Evolutionary conservation across 2,329 filamentous ascomycete species (phyloP).

Genomic region (Aspergillus niger): DNA sequence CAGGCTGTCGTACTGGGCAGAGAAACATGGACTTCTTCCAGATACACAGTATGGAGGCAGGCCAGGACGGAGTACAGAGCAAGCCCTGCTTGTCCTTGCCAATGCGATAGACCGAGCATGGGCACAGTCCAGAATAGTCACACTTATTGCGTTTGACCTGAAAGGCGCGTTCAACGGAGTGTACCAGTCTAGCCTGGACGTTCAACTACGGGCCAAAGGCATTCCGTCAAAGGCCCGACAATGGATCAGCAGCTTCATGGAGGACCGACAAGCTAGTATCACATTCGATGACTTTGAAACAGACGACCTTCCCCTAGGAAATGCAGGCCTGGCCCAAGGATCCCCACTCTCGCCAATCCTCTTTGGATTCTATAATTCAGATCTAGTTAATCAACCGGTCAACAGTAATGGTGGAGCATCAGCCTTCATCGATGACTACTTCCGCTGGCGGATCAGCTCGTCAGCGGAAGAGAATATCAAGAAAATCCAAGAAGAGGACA

Average conservation of each 20-base stretch:
- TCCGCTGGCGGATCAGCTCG: constrained; percentile 21
- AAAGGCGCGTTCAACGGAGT: constrained; percentile 27
- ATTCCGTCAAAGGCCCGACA: constrained; percentile 6
- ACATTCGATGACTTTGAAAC: constrained; percentile 21
- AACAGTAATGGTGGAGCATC: constrained; percentile 26
- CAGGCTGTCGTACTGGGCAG: constrained; percentile 21
- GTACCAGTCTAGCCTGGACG: constrained; percentile 15
- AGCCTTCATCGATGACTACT: constrained; percentile 36
- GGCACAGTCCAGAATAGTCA: constrained; percentile 20
- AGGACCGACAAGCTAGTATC: constrained; percentile 16
- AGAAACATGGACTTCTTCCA: constrained; percentile 26
- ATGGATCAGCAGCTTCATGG: constrained; percentile 26
- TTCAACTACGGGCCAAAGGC: not conserved
- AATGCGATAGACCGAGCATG: constrained; percentile 22
- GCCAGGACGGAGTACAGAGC: constrained; percentile 20
- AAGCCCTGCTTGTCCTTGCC: constrained; percentile 26
- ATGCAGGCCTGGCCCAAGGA: constrained; percentile 23
- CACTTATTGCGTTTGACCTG: constrained; percentile 20
- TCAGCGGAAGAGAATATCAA: constrained; percentile 27
- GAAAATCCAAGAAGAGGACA: constrained; percentile 27
- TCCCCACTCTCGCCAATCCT: constrained; percentile 39
- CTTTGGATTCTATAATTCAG: constrained; percentile 42
- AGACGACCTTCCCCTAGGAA: constrained; percentile 1
- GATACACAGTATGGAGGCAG: constrained; percentile 28
- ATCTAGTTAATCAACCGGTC: constrained; percentile 35